Evolutionary conservation across 1,284 basidiomycete species (phyloP), one percentile per base, ranked within the genome.

Genomic region (Fomes fomentarius): DNA sequence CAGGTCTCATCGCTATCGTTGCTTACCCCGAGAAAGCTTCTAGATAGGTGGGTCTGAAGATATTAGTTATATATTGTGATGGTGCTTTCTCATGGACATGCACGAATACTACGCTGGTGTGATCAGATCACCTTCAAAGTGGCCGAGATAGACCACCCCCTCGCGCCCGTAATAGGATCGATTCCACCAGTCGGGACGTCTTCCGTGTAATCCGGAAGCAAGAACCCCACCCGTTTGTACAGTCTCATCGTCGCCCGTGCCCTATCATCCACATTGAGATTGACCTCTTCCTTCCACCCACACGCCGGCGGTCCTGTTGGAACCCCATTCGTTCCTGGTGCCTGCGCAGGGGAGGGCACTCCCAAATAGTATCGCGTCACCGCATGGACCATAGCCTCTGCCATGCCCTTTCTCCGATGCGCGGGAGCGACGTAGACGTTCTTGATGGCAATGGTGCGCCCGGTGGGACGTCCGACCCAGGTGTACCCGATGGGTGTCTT

Each of bases 401-500:
- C 68, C 44, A 69, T 57, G 7, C 68, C 68, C 45, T 58, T 59
- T 25, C 64, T 52, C 10, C 68, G 60, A 37, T 61, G 50, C 8
- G 44, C 47, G 8, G 63, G 57, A 0, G 44, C 33, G 17, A 68
- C 64, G 45, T 62, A 69, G n/a, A 68, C 64, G 46, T 66, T 64
- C n/a, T 61, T 61, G 35, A 69, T 58, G 26, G 65, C 63, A 17
- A 66, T 60, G 5, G 66, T 68, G 15, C 60, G 57, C 11, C 62
- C 57, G 3, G 63, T 69, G 8, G 31, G 24, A 5, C 68, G 53
- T 1, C 62, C 64, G 7, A 61, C 48, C 11, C 58, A 10, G 17
- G 49, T 35, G 33, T 56, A 66, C 5, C 63, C 66, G 8, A 57
- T 63, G 6, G 61, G 35, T n/a, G n/a, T n/a, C 12, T 41, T 53